phyloP scores from a whole-genome alignment of 805 yeast species.

The Kodamaea hsintzibuensis region DNA sequence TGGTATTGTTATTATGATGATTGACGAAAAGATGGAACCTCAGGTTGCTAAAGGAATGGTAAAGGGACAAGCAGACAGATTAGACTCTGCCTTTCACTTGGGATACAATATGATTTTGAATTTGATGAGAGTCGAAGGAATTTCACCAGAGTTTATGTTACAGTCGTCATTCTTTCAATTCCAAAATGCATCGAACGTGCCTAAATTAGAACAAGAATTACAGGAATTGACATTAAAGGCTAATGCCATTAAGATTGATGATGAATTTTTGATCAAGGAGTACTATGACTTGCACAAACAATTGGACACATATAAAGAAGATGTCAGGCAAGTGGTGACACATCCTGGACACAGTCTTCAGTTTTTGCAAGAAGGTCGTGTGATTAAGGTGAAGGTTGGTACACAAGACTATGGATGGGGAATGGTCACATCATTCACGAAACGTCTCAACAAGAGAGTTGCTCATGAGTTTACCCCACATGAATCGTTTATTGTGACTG shows the following conservation, averaged over 20 bases:
- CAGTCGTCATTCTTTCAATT: constrained; percentile 93
- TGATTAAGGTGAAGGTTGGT: constrained; percentile 65
- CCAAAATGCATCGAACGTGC: constrained; percentile 90
- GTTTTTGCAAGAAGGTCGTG: constrained; percentile 86
- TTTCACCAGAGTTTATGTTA: constrained; percentile 96
- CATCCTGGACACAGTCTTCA: constrained; percentile 88
- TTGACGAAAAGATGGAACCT: constrained; percentile 99
- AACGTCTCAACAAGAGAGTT: constrained; percentile 65
- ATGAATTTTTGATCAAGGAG: constrained; percentile 72
- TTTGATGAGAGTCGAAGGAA: constrained; percentile 95
- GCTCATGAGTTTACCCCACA: constrained; percentile 70
- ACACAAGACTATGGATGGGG: constrained; percentile 92
- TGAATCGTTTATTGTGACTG: constrained; percentile 86
- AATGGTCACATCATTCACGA: constrained; percentile 73
- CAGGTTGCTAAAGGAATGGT: constrained; percentile 99
- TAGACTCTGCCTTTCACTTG: constrained; percentile 95
- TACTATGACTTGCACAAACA: constrained; percentile 81
- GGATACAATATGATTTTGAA: constrained; percentile 98
- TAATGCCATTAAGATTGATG: constrained; percentile 51
- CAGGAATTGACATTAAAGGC: constrained; percentile 52
- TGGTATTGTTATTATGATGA: constrained; percentile 99
- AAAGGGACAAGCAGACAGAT: constrained; percentile 96
- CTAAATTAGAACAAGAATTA: constrained; percentile 70
- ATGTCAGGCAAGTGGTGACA: constrained; percentile 76
- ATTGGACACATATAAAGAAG: constrained; percentile 67